Evolutionary conservation across 495 filamentous ascomycete genomes (phyloP).

Genomic region (Barbatosphaeria neglecta): DNA sequence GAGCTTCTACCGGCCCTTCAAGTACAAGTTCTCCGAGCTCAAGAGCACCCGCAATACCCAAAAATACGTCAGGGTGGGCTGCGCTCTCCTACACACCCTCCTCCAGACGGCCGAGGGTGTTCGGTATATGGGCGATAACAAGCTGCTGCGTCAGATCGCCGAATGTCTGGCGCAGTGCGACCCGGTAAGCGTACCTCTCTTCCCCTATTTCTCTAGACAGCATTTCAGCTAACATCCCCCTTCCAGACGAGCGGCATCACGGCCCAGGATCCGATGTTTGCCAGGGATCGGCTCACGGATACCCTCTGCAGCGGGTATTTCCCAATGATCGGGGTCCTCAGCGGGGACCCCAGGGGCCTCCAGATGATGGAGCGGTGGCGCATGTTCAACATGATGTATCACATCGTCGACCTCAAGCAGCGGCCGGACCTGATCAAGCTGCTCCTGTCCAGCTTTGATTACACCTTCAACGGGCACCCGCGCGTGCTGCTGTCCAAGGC

Average conservation of each 20-base stretch:
- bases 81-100: conserved; percentile 73
- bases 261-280: conserved; percentile 79
- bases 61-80: conserved; percentile 83
- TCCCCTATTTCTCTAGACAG: neutral
- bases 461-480: conserved; percentile 71
- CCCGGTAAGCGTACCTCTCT: conserved; percentile 28
- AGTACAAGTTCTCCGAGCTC: conserved; percentile 80
- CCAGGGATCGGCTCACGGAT: conserved; percentile 64
- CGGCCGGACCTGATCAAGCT: conserved; percentile 83
- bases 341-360: conserved; percentile 66
- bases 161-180: conserved; percentile 93
- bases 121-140: conserved; percentile 78
- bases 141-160: conserved; percentile 82
- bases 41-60: conserved; percentile 85
- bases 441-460: conserved; percentile 83
- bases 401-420: conserved; percentile 82
- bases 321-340: conserved; percentile 77
- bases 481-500: conserved; percentile 88
- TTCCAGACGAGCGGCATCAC: conserved; percentile 73
- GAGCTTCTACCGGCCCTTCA: conserved; percentile 93
- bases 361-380: conserved; percentile 91
- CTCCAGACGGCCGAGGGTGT: conserved; percentile 75
- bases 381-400: conserved; percentile 98
- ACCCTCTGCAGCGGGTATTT: conserved; percentile 90
- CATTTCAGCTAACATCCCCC: conserved; percentile 8